Evolutionary conservation across 2,329 filamentous ascomycete species (phyloP).

Genomic region (Hypomyces perniciosus): DNA sequence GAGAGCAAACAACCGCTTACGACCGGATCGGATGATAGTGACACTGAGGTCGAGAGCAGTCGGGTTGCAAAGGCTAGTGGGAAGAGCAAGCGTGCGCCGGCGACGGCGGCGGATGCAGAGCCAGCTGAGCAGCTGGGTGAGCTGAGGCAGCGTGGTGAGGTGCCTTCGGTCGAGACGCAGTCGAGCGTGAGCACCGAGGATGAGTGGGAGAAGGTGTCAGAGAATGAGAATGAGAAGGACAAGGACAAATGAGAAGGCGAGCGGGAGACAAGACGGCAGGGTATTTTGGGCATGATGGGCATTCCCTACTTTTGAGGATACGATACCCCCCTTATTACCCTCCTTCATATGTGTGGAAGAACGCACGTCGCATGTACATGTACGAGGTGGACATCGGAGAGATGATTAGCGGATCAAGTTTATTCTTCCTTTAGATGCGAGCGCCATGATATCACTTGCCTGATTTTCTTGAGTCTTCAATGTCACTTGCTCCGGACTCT

Average conservation of each 20-base stretch:
- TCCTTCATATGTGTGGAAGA: neutral
- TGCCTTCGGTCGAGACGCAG: slow-evolving; percentile 37
- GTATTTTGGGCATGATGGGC: neutral
- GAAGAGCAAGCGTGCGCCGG: slow-evolving; percentile 13
- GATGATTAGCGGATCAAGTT: no score
- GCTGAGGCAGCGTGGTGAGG: slow-evolving; percentile 42
- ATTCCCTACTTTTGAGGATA: neutral
- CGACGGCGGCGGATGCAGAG: slow-evolving; percentile 34
- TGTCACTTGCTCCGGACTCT: no score
- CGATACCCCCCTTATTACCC: neutral
- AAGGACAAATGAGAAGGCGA: slow-evolving; percentile 42
- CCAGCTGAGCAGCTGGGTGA: slow-evolving; percentile 36
- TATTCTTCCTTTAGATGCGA: no score
- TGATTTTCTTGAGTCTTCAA: no score
- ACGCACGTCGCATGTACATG: no score
- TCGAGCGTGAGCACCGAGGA: slow-evolving; percentile 76
- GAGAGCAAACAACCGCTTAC: neutral
- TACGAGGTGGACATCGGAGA: no score
- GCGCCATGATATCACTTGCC: no score
- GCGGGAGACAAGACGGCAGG: neutral
- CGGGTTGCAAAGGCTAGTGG: slow-evolving; percentile 18
- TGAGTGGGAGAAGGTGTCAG: slow-evolving; percentile 92
- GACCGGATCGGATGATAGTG: slow-evolving; percentile 30
- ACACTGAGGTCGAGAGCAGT: slow-evolving; percentile 39
- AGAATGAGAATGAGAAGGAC: slow-evolving; percentile 55